phyloP scores from a whole-genome alignment of 2,329 filamentous ascomycete species.

The Boeremia lycopersici region DNA sequence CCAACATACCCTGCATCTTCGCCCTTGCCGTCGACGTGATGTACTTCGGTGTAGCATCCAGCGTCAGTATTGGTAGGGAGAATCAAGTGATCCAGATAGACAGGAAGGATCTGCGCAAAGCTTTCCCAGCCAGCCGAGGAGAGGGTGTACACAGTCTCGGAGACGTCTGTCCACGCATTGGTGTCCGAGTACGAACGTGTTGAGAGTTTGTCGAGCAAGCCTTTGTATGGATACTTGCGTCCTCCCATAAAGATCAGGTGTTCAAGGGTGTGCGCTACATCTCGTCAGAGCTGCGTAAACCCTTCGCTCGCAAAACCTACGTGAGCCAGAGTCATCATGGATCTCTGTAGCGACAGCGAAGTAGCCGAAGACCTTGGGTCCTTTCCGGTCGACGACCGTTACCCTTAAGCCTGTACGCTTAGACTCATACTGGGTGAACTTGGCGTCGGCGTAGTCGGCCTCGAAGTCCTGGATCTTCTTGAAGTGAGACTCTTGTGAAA shows the following conservation, averaged over 20 bases:
- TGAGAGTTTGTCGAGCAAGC: constrained; percentile 90
- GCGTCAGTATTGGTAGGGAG: constrained; percentile 91
- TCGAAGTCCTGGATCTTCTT: constrained; percentile 84
- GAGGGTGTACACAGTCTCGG: constrained; percentile 94
- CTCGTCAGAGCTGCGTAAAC: constrained; percentile 9
- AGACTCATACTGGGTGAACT: constrained; percentile 95
- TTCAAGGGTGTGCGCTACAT: constrained; percentile 56
- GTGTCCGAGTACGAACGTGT: constrained; percentile 92
- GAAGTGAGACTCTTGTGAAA: constrained; percentile 64
- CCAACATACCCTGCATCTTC: constrained; percentile 74
- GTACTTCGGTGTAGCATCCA: constrained; percentile 92
- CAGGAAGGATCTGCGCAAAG: constrained; percentile 89
- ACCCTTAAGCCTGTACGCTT: constrained; percentile 93
- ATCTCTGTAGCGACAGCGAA: constrained; percentile 97
- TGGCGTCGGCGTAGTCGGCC: constrained; percentile 86
- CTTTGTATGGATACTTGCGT: constrained; percentile 91
- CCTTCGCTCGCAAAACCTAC: constrained; percentile 26
- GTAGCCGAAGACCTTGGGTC: constrained; percentile 88
- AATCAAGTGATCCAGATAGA: constrained; percentile 94
- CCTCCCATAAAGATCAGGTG: constrained; percentile 72
- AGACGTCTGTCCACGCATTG: constrained; percentile 96
- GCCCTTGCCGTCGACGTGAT: constrained; percentile 90
- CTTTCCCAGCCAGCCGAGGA: constrained; percentile 97
- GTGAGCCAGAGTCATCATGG: constrained; percentile 93
- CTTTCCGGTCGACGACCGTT: constrained; percentile 87